These are phyloP conservation scores for Hypoxylon sp. DNA, from an alignment of 2,329 filamentous ascomycete genomes.

Conservation along the genomic window DNA sequence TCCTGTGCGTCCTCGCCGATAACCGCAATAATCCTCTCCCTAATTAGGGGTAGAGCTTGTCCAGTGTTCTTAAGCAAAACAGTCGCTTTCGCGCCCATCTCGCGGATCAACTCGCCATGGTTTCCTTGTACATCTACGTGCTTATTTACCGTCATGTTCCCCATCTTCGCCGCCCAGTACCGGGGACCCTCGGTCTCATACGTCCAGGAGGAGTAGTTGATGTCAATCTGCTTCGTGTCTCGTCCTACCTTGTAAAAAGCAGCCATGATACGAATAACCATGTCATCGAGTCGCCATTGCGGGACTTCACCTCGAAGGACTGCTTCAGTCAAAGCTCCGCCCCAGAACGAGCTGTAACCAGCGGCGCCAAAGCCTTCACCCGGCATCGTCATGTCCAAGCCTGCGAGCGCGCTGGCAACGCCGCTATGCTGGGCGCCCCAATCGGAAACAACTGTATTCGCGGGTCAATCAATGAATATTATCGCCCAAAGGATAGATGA, in stretches of 20 bases:
- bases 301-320: constrained; percentile 42
- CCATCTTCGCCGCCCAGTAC: constrained; percentile 73
- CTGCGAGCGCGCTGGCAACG: constrained; percentile 56
- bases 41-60: constrained; percentile 59
- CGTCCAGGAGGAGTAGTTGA: constrained; percentile 93
- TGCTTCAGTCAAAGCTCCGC: constrained; percentile 48
- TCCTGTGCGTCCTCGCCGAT: constrained; percentile 87
- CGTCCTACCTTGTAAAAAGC: constrained; percentile 76
- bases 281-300: constrained; percentile 71
- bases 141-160: constrained; percentile 78
- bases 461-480: too few species aligned
- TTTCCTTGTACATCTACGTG: constrained; percentile 82
- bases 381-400: constrained; percentile 63
- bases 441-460: constrained; percentile 69
- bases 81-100: constrained; percentile 83
- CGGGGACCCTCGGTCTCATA: constrained; percentile 78
- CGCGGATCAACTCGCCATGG: constrained; percentile 79
- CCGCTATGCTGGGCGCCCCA: constrained; percentile 82
- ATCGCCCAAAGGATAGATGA: too few species aligned
- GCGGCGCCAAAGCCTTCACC: constrained; percentile 50
- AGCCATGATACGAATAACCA: constrained; percentile 85
- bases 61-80: constrained; percentile 83
- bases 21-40: constrained; percentile 79
- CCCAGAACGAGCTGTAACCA: constrained; percentile 53
- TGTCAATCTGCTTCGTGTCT: constrained; percentile 63